These are phyloP conservation scores for Termitomyces sp. DNA, from an alignment of 768 basidiomycete species.

Conservation along the genomic window DNA sequence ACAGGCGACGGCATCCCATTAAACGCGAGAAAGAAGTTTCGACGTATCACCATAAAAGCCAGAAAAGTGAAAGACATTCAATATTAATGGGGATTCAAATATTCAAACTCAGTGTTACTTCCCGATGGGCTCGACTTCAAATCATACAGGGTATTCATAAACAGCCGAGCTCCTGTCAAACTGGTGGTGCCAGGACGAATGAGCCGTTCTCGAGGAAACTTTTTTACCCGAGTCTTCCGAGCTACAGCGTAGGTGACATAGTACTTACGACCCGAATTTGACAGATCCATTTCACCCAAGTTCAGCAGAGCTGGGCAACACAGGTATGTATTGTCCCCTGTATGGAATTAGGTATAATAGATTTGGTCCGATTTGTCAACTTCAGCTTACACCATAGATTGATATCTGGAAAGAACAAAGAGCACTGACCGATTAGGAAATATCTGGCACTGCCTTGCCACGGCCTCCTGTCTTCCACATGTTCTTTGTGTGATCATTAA, in stretches of 20 bases:
- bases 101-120: too few species aligned
- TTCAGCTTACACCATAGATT: neutral
- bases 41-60: too few species aligned
- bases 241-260: neutral
- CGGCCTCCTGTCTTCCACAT: neutral
- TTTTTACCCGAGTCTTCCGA: neutral
- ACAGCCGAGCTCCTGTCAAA: too few species aligned
- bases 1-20: too few species aligned
- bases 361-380: neutral
- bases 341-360: neutral
- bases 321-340: neutral
- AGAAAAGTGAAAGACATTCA: too few species aligned
- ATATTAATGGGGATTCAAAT: too few species aligned
- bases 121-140: too few species aligned
- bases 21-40: too few species aligned
- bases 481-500: neutral
- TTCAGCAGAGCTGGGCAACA: neutral
- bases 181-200: neutral
- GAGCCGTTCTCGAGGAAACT: neutral
- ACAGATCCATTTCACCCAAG: neutral
- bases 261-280: neutral
- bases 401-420: neutral
- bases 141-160: too few species aligned
- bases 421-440: neutral
- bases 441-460: neutral